A percentile compares a stretch with the other conserved stretches of the same genome.
phyloP scores from a whole-genome alignment of 2,329 filamentous ascomycete species.

The Zalaria obscura region DNA sequence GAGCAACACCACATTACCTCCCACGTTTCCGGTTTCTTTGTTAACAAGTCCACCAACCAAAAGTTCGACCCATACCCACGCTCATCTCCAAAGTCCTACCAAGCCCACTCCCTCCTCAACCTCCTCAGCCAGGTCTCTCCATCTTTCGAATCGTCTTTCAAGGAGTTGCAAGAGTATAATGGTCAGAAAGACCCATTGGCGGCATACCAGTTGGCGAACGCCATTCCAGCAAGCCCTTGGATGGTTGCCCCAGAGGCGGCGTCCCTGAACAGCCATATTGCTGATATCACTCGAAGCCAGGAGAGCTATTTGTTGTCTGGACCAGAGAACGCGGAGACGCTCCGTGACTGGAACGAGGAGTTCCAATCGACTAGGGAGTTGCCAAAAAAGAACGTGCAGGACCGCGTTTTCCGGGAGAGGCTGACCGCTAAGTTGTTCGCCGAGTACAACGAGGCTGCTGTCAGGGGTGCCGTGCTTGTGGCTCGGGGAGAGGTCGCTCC shows the following conservation, averaged over 20 bases:
- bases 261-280: slow-evolving; percentile 52
- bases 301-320: slow-evolving; percentile 84
- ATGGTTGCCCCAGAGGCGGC: slow-evolving; percentile 59
- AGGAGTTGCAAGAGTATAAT: slow-evolving; percentile 69
- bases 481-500: slow-evolving; percentile 85
- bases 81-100: slow-evolving; percentile 59
- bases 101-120: slow-evolving; percentile 73
- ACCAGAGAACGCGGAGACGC: slow-evolving; percentile 82
- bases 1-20: slow-evolving; percentile 90
- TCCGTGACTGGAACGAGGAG: slow-evolving; percentile 98
- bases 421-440: slow-evolving; percentile 92
- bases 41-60: slow-evolving; percentile 89
- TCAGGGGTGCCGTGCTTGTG: slow-evolving; percentile 80
- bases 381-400: slow-evolving; percentile 84
- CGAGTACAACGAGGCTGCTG: slow-evolving; percentile 92
- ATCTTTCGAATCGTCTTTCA: slow-evolving; percentile 65
- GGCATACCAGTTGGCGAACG: slow-evolving; percentile 91
- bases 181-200: slow-evolving; percentile 75
- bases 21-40: slow-evolving; percentile 88
- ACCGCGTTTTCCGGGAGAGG: slow-evolving; percentile 88
- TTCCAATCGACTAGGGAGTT: slow-evolving; percentile 94
- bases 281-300: slow-evolving; percentile 80
- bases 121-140: slow-evolving; percentile 69
- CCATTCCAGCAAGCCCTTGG: slow-evolving; percentile 87
- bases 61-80: slow-evolving; percentile 89